Conservation (phyloP, 148 eudicot genomes). For the Fagopyrum tataricum region DNA sequence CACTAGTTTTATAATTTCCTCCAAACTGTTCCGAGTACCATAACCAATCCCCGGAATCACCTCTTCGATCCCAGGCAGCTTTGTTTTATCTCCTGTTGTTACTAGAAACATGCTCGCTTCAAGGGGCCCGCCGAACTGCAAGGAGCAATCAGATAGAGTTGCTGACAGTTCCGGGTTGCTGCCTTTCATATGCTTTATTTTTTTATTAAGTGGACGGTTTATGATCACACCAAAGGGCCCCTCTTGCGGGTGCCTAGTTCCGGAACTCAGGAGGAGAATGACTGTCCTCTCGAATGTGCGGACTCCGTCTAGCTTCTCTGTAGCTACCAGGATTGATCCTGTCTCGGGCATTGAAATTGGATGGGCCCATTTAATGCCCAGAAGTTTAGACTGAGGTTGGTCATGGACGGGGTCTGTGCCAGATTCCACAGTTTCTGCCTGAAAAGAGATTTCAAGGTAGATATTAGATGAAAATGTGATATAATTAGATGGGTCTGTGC, state of each 20-base stretch:
- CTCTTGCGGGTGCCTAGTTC: slow-evolving; percentile 74
- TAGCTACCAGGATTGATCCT: slow-evolving; percentile 89
- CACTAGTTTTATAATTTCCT: slow-evolving; percentile 65
- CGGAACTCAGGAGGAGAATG: slow-evolving; percentile 77
- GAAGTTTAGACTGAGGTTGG: slow-evolving; percentile 37
- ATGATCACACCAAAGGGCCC: slow-evolving; percentile 88
- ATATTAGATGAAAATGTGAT: neutral
- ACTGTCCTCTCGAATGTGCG: slow-evolving; percentile 81
- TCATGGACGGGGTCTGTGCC: slow-evolving; percentile 28
- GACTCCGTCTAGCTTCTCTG: slow-evolving; percentile 89
- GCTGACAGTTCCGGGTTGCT: slow-evolving; percentile 50
- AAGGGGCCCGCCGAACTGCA: slow-evolving; percentile 92
- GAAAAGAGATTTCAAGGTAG: slow-evolving; percentile 10
- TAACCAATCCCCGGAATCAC: slow-evolving; percentile 73
- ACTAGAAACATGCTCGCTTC: slow-evolving; percentile 77
- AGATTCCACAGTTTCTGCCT: slow-evolving; percentile 45
- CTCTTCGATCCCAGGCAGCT: slow-evolving; percentile 58
- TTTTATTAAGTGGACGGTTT: slow-evolving; percentile 72
- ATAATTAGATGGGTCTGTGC: neutral
- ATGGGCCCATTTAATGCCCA: slow-evolving; percentile 90
- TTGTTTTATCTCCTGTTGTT: slow-evolving; percentile 37
- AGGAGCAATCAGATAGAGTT: slow-evolving; percentile 75
- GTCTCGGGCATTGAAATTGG: slow-evolving; percentile 80
- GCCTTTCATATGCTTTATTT: slow-evolving; percentile 83
- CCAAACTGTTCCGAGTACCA: slow-evolving; percentile 77